These are phyloP conservation scores for Trichoderma erinaceum DNA, from an alignment of 495 filamentous ascomycete genomes.

Conservation along the genomic window DNA sequence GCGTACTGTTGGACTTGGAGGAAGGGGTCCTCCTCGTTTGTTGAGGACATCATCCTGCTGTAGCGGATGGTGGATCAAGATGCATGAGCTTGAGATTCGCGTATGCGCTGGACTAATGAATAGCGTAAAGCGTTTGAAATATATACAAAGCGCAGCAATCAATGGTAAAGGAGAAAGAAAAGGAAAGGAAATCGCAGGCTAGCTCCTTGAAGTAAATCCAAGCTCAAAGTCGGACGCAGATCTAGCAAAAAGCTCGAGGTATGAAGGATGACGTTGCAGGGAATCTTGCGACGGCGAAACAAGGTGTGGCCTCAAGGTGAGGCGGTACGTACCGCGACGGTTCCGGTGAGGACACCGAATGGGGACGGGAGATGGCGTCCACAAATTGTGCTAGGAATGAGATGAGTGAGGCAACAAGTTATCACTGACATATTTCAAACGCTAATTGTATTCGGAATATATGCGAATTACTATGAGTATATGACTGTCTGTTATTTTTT, in stretches of 20 bases:
- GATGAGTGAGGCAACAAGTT: background rate
- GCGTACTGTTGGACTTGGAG: constrained; percentile 83
- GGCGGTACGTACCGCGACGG: constrained; percentile 5
- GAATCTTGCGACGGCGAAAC: constrained; percentile 6
- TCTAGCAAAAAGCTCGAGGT: background rate
- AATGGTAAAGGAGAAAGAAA: background rate
- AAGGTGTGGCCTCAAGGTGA: constrained; percentile 10
- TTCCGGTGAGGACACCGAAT: background rate
- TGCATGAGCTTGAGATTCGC: background rate
- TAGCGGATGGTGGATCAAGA: constrained; percentile 18
- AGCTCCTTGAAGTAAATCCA: background rate
- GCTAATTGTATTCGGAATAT: no score
- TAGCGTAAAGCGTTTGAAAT: background rate
- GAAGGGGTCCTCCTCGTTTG: constrained; percentile 77
- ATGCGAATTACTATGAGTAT: no score
- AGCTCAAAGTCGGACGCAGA: background rate
- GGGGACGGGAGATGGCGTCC: background rate
- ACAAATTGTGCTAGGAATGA: background rate
- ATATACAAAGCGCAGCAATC: background rate
- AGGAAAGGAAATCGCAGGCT: background rate
- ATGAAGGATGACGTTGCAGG: constrained; percentile 11
- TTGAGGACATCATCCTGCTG: constrained; percentile 63
- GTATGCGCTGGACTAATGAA: background rate
- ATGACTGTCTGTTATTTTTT: no score
- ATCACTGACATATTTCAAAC: background rate